Percentiles rank a stretch among this genome's conserved stretches.
Evolutionary conservation across 306 rosid species (phyloP).

Genomic region (Trichosanthes truncata): DNA sequence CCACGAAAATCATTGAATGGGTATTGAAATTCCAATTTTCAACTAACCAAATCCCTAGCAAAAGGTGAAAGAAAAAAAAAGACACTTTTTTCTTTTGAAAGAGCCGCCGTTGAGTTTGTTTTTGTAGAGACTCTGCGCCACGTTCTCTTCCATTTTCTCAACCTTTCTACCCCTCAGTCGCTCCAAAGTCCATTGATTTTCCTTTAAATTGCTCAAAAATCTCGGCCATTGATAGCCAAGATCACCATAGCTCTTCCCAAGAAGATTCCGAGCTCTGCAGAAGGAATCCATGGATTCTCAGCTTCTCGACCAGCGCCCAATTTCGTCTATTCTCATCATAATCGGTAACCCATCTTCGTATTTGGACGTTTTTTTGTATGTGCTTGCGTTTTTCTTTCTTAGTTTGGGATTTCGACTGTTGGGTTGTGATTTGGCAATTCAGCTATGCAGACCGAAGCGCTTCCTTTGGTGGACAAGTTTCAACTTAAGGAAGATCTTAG

Average conservation of each 20-base stretch:
- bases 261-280: constrained; percentile 27
- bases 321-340: constrained; percentile 59
- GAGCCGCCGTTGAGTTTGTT: constrained; percentile 3
- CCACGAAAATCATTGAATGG: background rate
- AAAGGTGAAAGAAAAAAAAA: background rate
- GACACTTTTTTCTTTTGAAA: background rate
- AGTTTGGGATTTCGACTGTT: background rate
- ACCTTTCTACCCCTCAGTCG: background rate
- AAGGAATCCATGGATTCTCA: constrained; percentile 33
- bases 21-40: background rate
- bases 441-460: constrained; percentile 99
- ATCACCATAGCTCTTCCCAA: constrained; percentile 32
- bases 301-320: constrained; percentile 26
- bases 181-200: background rate
- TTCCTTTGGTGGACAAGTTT: constrained; percentile 65
- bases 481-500: constrained; percentile 50
- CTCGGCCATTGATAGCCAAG: background rate
- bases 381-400: background rate
- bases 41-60: background rate
- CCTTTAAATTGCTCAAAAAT: background rate
- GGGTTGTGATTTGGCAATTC: constrained; percentile 7
- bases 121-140: background rate
- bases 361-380: background rate
- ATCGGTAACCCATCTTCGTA: constrained; percentile 36
- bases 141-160: background rate